phyloP scores from a whole-genome alignment of 768 basidiomycete genomes.

The Boletellus ananiceps region DNA sequence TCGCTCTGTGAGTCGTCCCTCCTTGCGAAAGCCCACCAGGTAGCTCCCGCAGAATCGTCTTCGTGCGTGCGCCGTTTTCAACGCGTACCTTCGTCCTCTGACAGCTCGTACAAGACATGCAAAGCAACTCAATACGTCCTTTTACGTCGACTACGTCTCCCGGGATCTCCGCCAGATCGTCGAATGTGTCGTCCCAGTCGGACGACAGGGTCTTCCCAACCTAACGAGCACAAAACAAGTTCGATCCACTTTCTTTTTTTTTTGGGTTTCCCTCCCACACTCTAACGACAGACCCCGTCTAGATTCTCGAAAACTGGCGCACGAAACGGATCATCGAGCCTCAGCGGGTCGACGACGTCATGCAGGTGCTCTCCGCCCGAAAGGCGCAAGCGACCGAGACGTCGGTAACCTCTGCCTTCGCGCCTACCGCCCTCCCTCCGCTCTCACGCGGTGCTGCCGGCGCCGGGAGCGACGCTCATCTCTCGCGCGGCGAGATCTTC shows the following conservation, averaged over 20 bases:
- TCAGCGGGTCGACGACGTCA: conserved; percentile 66
- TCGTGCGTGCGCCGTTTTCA: conserved; percentile 12
- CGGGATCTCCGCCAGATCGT: conserved; percentile 78
- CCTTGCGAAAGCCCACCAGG: conserved; percentile 53
- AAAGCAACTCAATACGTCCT: conserved; percentile 38
- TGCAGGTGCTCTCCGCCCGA: conserved; percentile 52
- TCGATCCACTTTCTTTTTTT: conserved; percentile 11
- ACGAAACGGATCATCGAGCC: conserved; percentile 81
- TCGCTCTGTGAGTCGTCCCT: conserved; percentile 78
- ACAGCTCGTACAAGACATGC: conserved; percentile 20
- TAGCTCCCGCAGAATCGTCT: conserved; percentile 25
- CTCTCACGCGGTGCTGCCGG: conserved; percentile 1
- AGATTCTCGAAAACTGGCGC: conserved; percentile 93
- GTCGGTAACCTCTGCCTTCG: conserved; percentile 15
- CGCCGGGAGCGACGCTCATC: conserved; percentile 17
- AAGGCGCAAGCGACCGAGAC: conserved; percentile 22
- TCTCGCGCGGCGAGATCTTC: conserved; percentile 67
- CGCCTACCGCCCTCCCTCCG: conserved; percentile 2
- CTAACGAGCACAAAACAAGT: conserved; percentile 86
- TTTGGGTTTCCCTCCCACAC: neutral
- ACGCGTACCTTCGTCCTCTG: neutral
- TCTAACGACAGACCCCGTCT: neutral
- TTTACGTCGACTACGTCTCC: conserved; percentile 74
- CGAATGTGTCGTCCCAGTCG: conserved; percentile 81
- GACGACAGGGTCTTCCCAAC: conserved; percentile 84